Conservation (phyloP, 768 basidiomycete species). For the Auriscalpium vulgare region DNA sequence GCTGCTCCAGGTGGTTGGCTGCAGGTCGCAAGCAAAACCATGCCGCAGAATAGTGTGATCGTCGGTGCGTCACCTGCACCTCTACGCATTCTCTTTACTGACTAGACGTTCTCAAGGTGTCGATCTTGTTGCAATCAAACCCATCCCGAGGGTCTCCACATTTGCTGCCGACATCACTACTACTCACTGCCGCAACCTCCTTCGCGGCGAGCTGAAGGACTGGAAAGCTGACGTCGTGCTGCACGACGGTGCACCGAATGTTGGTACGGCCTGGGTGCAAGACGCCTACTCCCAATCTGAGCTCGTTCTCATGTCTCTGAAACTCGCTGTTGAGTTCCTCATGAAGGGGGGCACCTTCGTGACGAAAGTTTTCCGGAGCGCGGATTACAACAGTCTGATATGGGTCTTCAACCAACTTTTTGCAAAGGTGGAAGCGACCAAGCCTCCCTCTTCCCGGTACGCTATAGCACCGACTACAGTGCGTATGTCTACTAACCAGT, state of each 20-base stretch:
- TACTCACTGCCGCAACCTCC: slow-evolving; percentile 75
- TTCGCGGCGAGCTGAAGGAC: slow-evolving; percentile 86
- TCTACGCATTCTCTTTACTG: neutral
- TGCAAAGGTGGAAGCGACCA: slow-evolving; percentile 94
- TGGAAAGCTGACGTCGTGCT: slow-evolving; percentile 99
- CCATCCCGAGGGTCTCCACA: slow-evolving; percentile 87
- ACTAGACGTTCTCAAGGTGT: slow-evolving; percentile 50
- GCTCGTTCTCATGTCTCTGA: slow-evolving; percentile 90
- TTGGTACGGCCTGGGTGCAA: slow-evolving; percentile 98
- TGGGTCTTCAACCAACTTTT: slow-evolving; percentile 99
- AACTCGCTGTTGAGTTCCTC: slow-evolving; percentile 92
- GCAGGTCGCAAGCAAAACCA: slow-evolving; percentile 96
- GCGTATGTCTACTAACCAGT: neutral
- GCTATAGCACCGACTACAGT: slow-evolving; percentile 14
- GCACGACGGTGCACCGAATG: slow-evolving; percentile 98
- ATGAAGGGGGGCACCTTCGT: slow-evolving; percentile 91
- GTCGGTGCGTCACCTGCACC: slow-evolving; percentile 49
- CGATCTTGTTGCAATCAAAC: slow-evolving; percentile 93
- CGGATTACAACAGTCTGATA: slow-evolving; percentile 95
- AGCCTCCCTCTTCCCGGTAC: slow-evolving; percentile 93
- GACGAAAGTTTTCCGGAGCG: slow-evolving; percentile 97
- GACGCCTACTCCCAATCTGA: slow-evolving; percentile 97
- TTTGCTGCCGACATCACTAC: slow-evolving; percentile 96
- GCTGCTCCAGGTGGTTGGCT: slow-evolving; percentile 99
- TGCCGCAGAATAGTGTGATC: slow-evolving; percentile 88